These are phyloP conservation scores for Talaromyces liani DNA, from an alignment of 495 filamentous ascomycete genomes.

Conservation along the genomic window DNA sequence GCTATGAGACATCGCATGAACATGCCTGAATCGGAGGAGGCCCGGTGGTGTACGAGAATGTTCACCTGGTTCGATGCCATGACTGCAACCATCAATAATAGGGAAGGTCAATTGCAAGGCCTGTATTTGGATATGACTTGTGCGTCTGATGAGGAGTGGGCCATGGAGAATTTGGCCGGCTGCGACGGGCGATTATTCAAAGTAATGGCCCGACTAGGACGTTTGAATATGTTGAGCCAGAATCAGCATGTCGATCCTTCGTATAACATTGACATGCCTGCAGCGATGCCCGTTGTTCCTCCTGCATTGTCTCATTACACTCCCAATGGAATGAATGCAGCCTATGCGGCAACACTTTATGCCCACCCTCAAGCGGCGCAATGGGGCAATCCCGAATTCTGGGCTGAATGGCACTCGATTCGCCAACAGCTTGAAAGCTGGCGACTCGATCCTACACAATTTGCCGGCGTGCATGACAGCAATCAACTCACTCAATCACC, in stretches of 20 bases:
- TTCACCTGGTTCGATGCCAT: constrained; percentile 97
- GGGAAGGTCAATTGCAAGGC: constrained; percentile 78
- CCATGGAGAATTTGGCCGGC: constrained; percentile 78
- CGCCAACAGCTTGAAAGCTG: constrained; percentile 71
- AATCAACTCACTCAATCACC: constrained; percentile 14
- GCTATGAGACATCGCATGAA: constrained; percentile 61
- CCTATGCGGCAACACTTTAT: constrained; percentile 24
- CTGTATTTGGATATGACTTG: constrained; percentile 60
- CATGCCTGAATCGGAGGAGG: constrained; percentile 54
- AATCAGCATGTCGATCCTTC: constrained; percentile 44
- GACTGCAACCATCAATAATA: constrained; percentile 83
- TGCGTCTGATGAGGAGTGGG: constrained; percentile 61
- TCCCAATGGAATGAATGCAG: constrained; percentile 11
- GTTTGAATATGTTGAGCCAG: constrained; percentile 84
- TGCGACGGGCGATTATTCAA: constrained; percentile 80
- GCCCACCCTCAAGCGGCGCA: constrained; percentile 17
- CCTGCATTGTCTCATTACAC: constrained; percentile 29
- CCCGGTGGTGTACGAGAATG: constrained; percentile 90
- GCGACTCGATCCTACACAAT: constrained; percentile 51
- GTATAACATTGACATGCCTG: constrained; percentile 20
- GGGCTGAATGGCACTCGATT: constrained; percentile 78
- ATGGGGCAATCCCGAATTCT: constrained; percentile 47
- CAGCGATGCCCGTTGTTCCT: constrained; percentile 29
- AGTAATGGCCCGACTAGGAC: constrained; percentile 67
- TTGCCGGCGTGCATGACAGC: constrained; percentile 9